phyloP scores from a whole-genome alignment of 2,329 filamentous ascomycete genomes.

The Fusarium tjaetaba region DNA sequence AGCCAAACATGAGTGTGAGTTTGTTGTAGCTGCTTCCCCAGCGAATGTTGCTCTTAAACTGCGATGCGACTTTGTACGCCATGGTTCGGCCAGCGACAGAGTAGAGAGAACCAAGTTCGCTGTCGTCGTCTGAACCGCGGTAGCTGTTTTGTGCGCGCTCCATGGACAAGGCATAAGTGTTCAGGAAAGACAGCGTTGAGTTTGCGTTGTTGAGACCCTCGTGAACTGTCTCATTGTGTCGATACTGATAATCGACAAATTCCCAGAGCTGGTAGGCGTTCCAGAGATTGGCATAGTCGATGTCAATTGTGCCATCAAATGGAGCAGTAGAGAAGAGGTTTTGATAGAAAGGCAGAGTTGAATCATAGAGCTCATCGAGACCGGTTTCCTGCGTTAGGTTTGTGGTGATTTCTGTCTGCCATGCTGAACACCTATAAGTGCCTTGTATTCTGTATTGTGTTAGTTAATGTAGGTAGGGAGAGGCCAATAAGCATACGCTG shows the following conservation, averaged over 20 bases:
- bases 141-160: constrained; percentile 68
- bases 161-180: constrained; percentile 72
- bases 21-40: constrained; percentile 54
- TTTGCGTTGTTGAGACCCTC: constrained; percentile 50
- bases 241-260: constrained; percentile 63
- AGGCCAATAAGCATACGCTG: constrained; percentile 52
- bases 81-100: constrained; percentile 65
- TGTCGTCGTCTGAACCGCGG: constrained; percentile 55
- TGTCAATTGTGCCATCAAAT: constrained; percentile 51
- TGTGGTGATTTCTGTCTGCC: constrained; percentile 46
- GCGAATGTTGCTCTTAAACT: constrained; percentile 56
- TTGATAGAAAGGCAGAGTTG: constrained; percentile 55
- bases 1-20: constrained; percentile 64
- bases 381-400: constrained; percentile 40
- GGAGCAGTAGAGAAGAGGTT: constrained; percentile 51
- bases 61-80: constrained; percentile 54
- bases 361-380: constrained; percentile 40
- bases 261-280: constrained; percentile 66
- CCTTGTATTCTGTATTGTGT: constrained; percentile 50
- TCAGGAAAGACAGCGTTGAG: constrained; percentile 57
- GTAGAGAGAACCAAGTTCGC: constrained; percentile 51
- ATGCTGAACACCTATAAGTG: constrained; percentile 51
- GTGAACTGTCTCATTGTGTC: constrained; percentile 59
- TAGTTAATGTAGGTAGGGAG: background rate
- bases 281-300: constrained; percentile 52